Base-by-base conservation (phyloP, 805 yeast species). In the Komagataella ulmi region DNA sequence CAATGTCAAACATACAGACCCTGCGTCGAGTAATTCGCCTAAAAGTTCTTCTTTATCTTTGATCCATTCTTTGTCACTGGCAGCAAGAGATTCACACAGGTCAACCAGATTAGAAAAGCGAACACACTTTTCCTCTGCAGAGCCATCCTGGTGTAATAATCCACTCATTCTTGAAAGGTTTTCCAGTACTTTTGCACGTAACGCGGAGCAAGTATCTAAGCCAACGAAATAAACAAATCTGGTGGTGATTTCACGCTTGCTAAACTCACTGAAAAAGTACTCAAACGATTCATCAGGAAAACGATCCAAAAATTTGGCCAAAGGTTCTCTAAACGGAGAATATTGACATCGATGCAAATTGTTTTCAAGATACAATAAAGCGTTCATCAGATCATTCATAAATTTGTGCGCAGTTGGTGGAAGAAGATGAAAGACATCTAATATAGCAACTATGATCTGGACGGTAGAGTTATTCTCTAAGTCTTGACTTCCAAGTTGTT, bases 341-440 rank as follows among this genome's bases (percentile, higher is more conserved):
- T 74, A 74, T 53, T 88, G 86, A 55, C 86, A 88, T 19, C 97
- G 81, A 52, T 96, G 84, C 58, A 93, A 70, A 54, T 83, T 84
- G 3, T 84, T 80, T 65, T 93, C 99, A 60, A 93, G 69, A 53
- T 79, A 81, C 56, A 84, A 78, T 53, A 93, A 75, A 3, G 91
- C 83, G 51, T 75, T 76, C 59, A 93, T 76, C 52, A 93, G 75
- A 58, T 89, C 96, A 50, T 88, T 91, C 81, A 95, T 80, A 59
- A 88, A 93, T 17, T 91, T 84, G 65, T 81, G 86, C 0, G 99
- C 99, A 55, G 88, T 86, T 1, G 96, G 81, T 0, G 99, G 99
- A 36, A 93, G 69, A 56, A 89, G 71, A 61, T 95, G 96, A 70
- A 91, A 93, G 45, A 93, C 86, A 58, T 91, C 88, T 59, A 93